A percentile compares a stretch with the other conserved stretches of the same genome.
Conservation (phyloP, 202 grass and related monocot genomes). For the Saccharum hybrid region DNA sequence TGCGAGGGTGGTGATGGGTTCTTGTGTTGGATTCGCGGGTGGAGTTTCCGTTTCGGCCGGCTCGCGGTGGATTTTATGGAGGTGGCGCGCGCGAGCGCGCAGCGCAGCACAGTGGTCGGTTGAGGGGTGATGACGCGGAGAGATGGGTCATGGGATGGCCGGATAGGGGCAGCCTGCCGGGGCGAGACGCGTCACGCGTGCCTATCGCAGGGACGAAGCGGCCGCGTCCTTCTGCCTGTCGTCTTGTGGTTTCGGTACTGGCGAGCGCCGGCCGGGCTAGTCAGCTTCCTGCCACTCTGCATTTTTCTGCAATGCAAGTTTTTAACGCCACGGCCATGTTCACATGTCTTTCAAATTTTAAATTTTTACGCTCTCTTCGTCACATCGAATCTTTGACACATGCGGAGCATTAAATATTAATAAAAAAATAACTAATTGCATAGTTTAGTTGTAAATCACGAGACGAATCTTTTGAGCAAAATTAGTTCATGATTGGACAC, state of each 20-base stretch:
- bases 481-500: too few relatives aligned
- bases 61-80: slow-evolving; percentile 48
- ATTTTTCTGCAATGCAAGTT: too few relatives aligned
- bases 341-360: too few relatives aligned
- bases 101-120: not conserved
- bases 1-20: not conserved
- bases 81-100: too few relatives aligned
- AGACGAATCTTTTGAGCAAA: too few relatives aligned
- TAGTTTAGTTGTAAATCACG: too few relatives aligned
- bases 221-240: slow-evolving; percentile 46
- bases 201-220: slow-evolving; percentile 36
- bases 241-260: slow-evolving; percentile 46
- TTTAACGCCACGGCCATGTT: too few relatives aligned
- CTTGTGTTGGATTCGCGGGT: slow-evolving; percentile 42
- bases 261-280: slow-evolving; percentile 21
- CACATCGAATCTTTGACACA: too few relatives aligned
- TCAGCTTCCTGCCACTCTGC: not conserved
- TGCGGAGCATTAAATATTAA: too few relatives aligned
- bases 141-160: not conserved
- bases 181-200: slow-evolving; percentile 22
- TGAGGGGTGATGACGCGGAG: not conserved
- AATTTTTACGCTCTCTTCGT: too few relatives aligned
- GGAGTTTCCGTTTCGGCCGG: slow-evolving; percentile 44
- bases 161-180: not conserved
- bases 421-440: too few relatives aligned